Evolutionary conservation across 2,329 filamentous ascomycete genomes (phyloP), one percentile per base, ranked within the genome.

Genomic region (Pezicula radicicola): DNA sequence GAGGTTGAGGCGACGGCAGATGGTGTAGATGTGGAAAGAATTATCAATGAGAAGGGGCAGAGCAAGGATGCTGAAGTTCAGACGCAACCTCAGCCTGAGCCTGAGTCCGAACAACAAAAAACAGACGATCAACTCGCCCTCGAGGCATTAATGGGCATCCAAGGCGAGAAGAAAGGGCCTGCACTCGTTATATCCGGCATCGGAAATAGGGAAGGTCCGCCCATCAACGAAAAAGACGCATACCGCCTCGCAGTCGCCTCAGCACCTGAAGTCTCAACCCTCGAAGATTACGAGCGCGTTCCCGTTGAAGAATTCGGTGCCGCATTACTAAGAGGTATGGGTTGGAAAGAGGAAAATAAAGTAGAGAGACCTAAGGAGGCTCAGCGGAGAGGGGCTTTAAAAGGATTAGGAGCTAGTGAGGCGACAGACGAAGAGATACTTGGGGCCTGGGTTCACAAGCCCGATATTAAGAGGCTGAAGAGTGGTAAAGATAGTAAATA

Each of bases 261-360:
- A 25, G 87, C 91, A 1, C 91, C 91, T 1, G 88, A 91, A 19
- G 78, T 83, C 28, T 86, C 91, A 4, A 89, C 85, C 0, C 74
- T 96, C 16, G 88, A 89, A 33, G 90, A 94, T 63, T 97, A 97
- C 71, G 87, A 88, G 53, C 85, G 87, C 12, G 87, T 96, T 55
- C 93, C 94, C 0, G 91, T 97, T 15, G 93, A 97, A 60, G 91
- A 97, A 62, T 99, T 97, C 59, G 94, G 94, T 7, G 88, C 91
- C 16, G 91, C 92, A 0, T 77, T 97, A 57, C 78, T 99, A 35
- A 84, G 92, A 30, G 91, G 92, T 9, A 97, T 97, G 89, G 94
- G 94, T 8, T 97, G 93, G 92, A 91, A 97, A 75, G 87, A 72
- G 69, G 64, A 56, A 80, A 84, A 50, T 74, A 78, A 55, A 72